Base-by-base conservation (phyloP, 139 green algal genomes). In the Desmodesmus armatus region DNA sequence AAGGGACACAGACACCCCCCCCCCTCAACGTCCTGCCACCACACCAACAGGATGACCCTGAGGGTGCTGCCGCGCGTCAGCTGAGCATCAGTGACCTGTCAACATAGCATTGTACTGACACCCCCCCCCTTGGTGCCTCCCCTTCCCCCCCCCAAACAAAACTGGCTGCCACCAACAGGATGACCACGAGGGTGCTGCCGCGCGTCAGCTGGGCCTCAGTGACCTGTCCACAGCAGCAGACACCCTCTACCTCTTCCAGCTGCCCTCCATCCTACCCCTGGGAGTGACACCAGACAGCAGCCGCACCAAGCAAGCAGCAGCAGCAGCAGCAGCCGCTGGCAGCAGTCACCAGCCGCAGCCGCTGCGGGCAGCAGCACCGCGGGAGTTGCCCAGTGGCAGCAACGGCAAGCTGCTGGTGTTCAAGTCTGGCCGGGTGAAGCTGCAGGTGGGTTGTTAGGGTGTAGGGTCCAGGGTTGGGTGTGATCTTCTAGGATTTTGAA, bases 351-450 rank as follows among this genome's bases (percentile, higher is more conserved):
- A 13, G 75, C 47, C 39, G 60, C 78, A 63, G 60, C 23, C 25
- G 25, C 37, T 31, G 25, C 6, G 35, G 37, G 62, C 67, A 44
- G 41, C 81, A 35, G 62, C 21, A 1, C 21, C 72, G 1, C 25
- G n/a, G 76, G 76, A 82, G 51, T n/a, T 82, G 37, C 76, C 76
- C 3, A 72, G 55, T 21, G 76, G 85, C 13, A 83, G 69, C 79
- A 15, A 90, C 3, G 90, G 90, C 33, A 88, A 90, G 90, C 85
- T 93, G 85, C 60, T 89, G 33, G 79, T 93, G 29, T 91, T 89
- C 81, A 79, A 88, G 80, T 94, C 87, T 80, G 93, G 93, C 2
- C 77, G 80, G 47, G 92, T 96, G 40, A 95, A 95, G 89, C 40
- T 88, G 69, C 74, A 71, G 62, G 35, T n/a, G n/a, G 53, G 21